phyloP scores from a whole-genome alignment of 2,329 filamentous ascomycete genomes.

The Salinomyces thailandicus region DNA sequence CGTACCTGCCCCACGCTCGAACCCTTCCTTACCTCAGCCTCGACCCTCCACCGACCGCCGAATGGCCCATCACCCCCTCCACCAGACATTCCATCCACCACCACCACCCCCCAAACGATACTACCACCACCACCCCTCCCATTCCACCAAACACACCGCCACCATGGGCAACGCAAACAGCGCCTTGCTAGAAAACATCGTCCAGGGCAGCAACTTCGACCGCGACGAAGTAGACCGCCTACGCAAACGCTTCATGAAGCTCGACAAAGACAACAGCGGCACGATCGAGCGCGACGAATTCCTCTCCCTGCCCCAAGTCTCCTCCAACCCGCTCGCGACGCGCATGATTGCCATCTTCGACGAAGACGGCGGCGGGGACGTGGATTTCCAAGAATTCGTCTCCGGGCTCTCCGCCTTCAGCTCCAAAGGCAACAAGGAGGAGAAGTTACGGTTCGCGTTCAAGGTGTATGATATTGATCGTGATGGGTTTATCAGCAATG shows the following conservation, averaged over 20 bases:
- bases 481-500: slow-evolving; percentile 97
- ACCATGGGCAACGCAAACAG: slow-evolving; percentile 47
- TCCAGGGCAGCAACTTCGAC: slow-evolving; percentile 95
- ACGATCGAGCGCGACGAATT: slow-evolving; percentile 99
- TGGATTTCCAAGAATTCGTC: slow-evolving; percentile 98
- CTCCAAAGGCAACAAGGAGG: slow-evolving; percentile 97
- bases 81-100: no score
- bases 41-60: not conserved
- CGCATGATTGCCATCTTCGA: slow-evolving; percentile 99
- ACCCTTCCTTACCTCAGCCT: not conserved
- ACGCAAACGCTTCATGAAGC: slow-evolving; percentile 96
- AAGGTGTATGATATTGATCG: slow-evolving; percentile 99
- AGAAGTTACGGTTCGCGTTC: slow-evolving; percentile 96
- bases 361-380: slow-evolving; percentile 92
- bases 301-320: slow-evolving; percentile 91
- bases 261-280: slow-evolving; percentile 97
- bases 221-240: slow-evolving; percentile 92
- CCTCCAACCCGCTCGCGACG: slow-evolving; percentile 92
- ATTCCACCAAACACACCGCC: slow-evolving; percentile 12
- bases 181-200: slow-evolving; percentile 83
- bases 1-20: not conserved
- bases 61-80: no score
- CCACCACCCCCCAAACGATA: no score
- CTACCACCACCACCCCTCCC: not conserved
- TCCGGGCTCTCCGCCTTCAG: slow-evolving; percentile 90